Percentiles rank a stretch among this genome's conserved stretches.
phyloP scores from a whole-genome alignment of 257 asterid species.

The Nemophila menziesii region DNA sequence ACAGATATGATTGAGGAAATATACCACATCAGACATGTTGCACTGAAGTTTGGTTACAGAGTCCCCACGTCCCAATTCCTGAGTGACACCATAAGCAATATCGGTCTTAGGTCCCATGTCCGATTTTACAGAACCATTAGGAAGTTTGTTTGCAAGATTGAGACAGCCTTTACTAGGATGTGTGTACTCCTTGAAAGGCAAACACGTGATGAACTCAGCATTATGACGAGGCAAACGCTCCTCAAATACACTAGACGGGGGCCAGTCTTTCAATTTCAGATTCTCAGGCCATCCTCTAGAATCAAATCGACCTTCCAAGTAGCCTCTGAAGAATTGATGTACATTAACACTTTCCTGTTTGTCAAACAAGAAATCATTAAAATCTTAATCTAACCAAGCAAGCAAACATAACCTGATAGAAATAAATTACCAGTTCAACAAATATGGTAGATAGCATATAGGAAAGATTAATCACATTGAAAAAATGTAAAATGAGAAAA shows the following conservation, averaged over 20 bases:
- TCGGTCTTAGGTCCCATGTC: slow-evolving; percentile 95
- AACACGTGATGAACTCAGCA: slow-evolving; percentile 58
- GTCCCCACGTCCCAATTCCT: slow-evolving; percentile 84
- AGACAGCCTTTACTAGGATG: slow-evolving; percentile 53
- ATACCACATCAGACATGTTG: slow-evolving; percentile 93
- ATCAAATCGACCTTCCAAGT: slow-evolving; percentile 29
- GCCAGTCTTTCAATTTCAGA: slow-evolving; percentile 90
- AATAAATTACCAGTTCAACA: neutral
- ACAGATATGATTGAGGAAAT: slow-evolving; percentile 11
- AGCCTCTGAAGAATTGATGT: slow-evolving; percentile 57
- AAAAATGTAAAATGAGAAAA: neutral
- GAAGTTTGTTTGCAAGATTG: slow-evolving; percentile 64
- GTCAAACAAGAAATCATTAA: neutral
- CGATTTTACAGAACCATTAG: slow-evolving; percentile 40
- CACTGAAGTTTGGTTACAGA: slow-evolving; percentile 89
- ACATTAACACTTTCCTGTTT: slow-evolving; percentile 61
- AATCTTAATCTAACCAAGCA: neutral
- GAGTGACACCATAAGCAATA: slow-evolving; percentile 75
- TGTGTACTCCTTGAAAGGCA: slow-evolving; percentile 83
- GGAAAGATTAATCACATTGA: neutral
- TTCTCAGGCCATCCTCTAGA: slow-evolving; percentile 46
- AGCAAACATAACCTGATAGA: neutral
- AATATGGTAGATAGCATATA: neutral
- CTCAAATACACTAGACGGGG: slow-evolving; percentile 64
- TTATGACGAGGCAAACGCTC: slow-evolving; percentile 79